A percentile compares a stretch with the other conserved stretches of the same genome.
Conservation (phyloP, 2,329 filamentous ascomycete genomes). For the Xylariaceae sp. region DNA sequence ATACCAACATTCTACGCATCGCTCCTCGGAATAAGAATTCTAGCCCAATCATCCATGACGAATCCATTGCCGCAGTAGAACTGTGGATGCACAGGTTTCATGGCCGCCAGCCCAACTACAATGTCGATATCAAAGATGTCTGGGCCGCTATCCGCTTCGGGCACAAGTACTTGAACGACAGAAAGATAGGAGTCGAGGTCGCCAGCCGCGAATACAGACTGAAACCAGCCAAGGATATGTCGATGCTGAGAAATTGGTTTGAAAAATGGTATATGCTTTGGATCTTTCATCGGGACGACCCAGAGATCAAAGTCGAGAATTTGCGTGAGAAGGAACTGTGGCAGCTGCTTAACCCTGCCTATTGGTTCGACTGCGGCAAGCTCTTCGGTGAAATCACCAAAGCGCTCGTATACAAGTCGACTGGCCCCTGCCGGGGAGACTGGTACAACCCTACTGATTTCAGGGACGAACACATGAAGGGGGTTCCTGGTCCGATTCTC, state of each 20-base stretch:
- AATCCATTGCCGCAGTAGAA: neutral
- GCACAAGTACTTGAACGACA: constrained; percentile 1
- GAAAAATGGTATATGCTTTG: neutral
- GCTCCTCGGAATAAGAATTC: neutral
- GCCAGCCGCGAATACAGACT: neutral
- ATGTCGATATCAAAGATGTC: neutral
- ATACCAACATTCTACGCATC: neutral
- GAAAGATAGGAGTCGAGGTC: constrained; percentile 4
- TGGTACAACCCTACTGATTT: neutral
- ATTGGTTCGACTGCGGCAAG: constrained; percentile 4
- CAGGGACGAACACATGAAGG: neutral
- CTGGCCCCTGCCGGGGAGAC: neutral
- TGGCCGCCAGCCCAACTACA: neutral
- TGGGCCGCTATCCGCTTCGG: constrained; percentile 4
- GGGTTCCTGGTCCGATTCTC: neutral
- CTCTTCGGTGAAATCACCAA: neutral
- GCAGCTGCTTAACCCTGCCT: constrained; percentile 2
- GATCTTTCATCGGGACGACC: too few species aligned
- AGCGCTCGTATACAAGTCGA: neutral
- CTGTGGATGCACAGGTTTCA: constrained; percentile 2
- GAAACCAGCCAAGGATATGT: constrained; percentile 3
- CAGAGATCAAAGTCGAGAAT: too few species aligned
- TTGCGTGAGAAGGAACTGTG: neutral
- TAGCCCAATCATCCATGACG: neutral
- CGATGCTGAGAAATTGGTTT: neutral